These are phyloP conservation scores for Fusarium agapanthi DNA, from an alignment of 2,329 filamentous ascomycete genomes.

Conservation along the genomic window DNA sequence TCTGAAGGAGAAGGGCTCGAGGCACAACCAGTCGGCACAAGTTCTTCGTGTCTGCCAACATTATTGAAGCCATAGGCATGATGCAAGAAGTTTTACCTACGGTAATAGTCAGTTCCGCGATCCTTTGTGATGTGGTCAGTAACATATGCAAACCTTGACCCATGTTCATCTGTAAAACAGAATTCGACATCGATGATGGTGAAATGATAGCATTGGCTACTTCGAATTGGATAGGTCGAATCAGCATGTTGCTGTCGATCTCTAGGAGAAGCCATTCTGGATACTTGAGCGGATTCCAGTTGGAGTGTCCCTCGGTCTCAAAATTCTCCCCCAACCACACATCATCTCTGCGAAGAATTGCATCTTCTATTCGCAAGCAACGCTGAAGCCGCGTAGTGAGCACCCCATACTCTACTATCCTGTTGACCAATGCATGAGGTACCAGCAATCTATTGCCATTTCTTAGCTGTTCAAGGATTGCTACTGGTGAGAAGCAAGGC, in stretches of 20 bases:
- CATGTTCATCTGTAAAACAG: slow-evolving; percentile 73
- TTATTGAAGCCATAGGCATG: slow-evolving; percentile 59
- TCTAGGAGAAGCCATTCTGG: slow-evolving; percentile 74
- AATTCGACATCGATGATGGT: slow-evolving; percentile 61
- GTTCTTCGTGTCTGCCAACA: slow-evolving; percentile 53
- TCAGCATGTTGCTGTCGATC: slow-evolving; percentile 69
- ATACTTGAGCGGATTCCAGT: slow-evolving; percentile 61
- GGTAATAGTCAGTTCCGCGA: not conserved
- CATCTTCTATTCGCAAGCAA: slow-evolving; percentile 52
- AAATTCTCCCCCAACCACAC: slow-evolving; percentile 52
- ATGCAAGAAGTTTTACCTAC: slow-evolving; percentile 66
- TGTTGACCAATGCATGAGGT: slow-evolving; percentile 46
- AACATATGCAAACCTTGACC: slow-evolving; percentile 56
- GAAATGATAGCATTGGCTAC: slow-evolving; percentile 68
- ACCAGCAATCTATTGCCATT: slow-evolving; percentile 35
- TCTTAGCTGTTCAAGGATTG: slow-evolving; percentile 59
- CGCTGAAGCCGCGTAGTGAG: slow-evolving; percentile 56
- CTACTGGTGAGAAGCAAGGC: slow-evolving; percentile 54
- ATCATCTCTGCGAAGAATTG: slow-evolving; percentile 33
- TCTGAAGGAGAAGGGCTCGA: slow-evolving; percentile 64
- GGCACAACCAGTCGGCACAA: slow-evolving; percentile 65
- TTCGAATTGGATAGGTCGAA: slow-evolving; percentile 67
- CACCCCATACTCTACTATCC: slow-evolving; percentile 56
- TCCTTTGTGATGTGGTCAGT: accelerated
- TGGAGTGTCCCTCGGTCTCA: slow-evolving; percentile 59